Percentiles rank a stretch among this genome's conserved stretches.
phyloP scores from a whole-genome alignment of 139 green algal species.

The Chlorella sp. region DNA sequence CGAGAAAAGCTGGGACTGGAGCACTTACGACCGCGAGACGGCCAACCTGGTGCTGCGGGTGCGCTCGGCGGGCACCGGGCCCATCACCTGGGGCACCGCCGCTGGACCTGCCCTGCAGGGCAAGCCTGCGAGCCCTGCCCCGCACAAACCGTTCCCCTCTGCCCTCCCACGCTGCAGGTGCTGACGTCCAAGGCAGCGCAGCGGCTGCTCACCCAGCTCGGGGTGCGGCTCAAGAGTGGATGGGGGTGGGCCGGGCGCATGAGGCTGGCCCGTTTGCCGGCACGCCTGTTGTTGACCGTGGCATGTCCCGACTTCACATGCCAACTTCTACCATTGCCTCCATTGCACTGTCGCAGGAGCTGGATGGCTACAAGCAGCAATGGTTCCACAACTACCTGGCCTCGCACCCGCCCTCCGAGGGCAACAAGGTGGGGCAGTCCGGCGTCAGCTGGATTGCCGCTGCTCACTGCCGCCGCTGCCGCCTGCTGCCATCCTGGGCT shows the following conservation, averaged over 20 bases:
- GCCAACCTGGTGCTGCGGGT: conserved; percentile 34
- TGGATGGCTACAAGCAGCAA: conserved; percentile 42
- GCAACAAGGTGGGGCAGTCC: conserved; percentile 42
- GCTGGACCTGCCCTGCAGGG: no score
- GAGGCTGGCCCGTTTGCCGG: no score
- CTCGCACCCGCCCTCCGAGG: conserved; percentile 36
- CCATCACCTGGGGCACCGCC: no score
- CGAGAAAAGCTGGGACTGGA: conserved; percentile 23
- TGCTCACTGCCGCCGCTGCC: not conserved
- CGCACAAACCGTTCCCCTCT: no score
- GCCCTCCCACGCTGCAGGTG: not conserved
- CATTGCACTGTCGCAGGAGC: conserved; percentile 36
- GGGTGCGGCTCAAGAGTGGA: not conserved
- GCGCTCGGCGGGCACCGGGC: no score
- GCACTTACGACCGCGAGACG: conserved; percentile 44
- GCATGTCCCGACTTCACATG: no score
- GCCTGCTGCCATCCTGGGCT: no score
- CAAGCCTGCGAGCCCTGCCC: no score
- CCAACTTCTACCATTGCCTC: no score
- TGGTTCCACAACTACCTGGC: conserved; percentile 50
- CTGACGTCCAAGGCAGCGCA: conserved; percentile 38
- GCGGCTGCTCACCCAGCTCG: conserved; percentile 31
- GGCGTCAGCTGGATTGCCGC: not conserved
- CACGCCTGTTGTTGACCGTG: no score
- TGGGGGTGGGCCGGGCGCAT: no score